Evolutionary conservation across 2,329 filamentous ascomycete genomes (phyloP).

Genomic region (Fusarium pseudonygamai): DNA sequence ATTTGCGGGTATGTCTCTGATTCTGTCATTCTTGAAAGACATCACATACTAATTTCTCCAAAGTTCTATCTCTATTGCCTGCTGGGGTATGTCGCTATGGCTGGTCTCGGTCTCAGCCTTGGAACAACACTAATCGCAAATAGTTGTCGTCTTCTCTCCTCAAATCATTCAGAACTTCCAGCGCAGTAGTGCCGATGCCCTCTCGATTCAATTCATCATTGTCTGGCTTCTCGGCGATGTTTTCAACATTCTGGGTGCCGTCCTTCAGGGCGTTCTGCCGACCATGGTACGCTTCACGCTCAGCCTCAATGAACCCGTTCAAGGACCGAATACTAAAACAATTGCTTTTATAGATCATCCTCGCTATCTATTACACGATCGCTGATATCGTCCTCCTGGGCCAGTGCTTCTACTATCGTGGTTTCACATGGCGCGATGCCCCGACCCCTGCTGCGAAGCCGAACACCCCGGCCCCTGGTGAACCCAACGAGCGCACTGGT

Average conservation of each 20-base stretch:
- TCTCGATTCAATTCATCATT: constrained; percentile 91
- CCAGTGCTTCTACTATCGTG: constrained; percentile 96
- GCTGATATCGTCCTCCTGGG: constrained; percentile 87
- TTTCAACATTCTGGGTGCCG: constrained; percentile 94
- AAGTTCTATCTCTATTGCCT: constrained; percentile 94
- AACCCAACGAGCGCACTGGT: constrained; percentile 62
- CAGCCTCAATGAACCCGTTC: not conserved
- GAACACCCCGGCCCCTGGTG: constrained; percentile 44
- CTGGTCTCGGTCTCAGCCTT: not conserved
- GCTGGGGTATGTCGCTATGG: constrained; percentile 67
- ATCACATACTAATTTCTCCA: constrained; percentile 15
- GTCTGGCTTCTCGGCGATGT: constrained; percentile 95
- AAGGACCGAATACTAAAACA: constrained; percentile 16
- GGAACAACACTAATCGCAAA: constrained; percentile 26
- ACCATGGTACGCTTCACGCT: constrained; percentile 73
- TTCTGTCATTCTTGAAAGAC: not conserved
- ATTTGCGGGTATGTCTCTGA: constrained; percentile 78
- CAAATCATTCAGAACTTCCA: constrained; percentile 97
- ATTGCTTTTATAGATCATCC: constrained; percentile 68
- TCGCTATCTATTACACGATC: constrained; percentile 94
- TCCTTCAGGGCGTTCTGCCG: constrained; percentile 89
- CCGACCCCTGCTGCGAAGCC: constrained; percentile 56
- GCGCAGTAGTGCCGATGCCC: constrained; percentile 82
- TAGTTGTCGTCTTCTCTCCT: constrained; percentile 92
- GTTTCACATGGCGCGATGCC: constrained; percentile 74